A percentile compares a stretch with the other conserved stretches of the same genome.
These are phyloP conservation scores for Biscogniauxia mediterranea DNA, from an alignment of 2,329 filamentous ascomycete species.

Conservation along the genomic window DNA sequence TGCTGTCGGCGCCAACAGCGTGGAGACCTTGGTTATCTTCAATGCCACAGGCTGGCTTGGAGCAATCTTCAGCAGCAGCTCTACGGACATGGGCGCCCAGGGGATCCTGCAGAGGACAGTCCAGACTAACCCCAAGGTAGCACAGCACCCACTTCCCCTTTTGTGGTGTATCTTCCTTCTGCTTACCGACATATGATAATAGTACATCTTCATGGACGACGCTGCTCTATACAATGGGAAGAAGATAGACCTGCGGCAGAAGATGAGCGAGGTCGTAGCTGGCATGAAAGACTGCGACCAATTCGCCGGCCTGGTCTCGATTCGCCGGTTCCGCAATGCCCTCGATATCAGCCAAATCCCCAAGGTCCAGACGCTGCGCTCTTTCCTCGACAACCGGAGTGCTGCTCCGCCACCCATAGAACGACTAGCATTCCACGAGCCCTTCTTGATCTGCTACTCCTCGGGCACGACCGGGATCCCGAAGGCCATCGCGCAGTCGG, in stretches of 20 bases:
- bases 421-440: constrained; percentile 67
- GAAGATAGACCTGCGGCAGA: constrained; percentile 65
- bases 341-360: constrained; percentile 57
- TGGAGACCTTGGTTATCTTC: constrained; percentile 71
- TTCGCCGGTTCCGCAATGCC: constrained; percentile 63
- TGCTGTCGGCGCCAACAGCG: constrained; percentile 70
- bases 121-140: constrained; percentile 69
- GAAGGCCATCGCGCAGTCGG: constrained; percentile 81
- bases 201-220: constrained; percentile 82
- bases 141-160: background rate
- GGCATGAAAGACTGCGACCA: constrained; percentile 60
- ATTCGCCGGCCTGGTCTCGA: constrained; percentile 63
- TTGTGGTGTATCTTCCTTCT: background rate
- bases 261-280: constrained; percentile 65
- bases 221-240: constrained; percentile 78
- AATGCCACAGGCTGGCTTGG: constrained; percentile 69
- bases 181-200: background rate
- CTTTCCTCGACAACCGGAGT: constrained; percentile 41
- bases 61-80: constrained; percentile 71
- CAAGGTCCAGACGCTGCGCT: constrained; percentile 42
- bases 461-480: constrained; percentile 80
- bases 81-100: constrained; percentile 80
- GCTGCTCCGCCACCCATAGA: constrained; percentile 49
- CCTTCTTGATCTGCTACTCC: constrained; percentile 75
- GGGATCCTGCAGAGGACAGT: constrained; percentile 72